phyloP scores from a whole-genome alignment of 2,329 filamentous ascomycete species.

The Apiospora koreana region DNA sequence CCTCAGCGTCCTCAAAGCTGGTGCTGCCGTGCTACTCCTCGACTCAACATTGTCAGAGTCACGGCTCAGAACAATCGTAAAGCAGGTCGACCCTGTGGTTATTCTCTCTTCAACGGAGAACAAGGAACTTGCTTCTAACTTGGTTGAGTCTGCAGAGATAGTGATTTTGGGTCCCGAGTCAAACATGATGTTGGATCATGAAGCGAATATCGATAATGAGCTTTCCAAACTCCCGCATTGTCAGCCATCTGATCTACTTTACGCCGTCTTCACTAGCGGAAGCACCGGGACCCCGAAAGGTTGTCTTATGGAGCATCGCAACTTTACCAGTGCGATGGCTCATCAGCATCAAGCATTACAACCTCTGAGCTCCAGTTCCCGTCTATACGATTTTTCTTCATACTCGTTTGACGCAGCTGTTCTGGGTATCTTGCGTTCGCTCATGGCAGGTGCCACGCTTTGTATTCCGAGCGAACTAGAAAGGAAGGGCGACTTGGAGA shows the following conservation, averaged over 20 bases:
- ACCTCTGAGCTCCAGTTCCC: not conserved
- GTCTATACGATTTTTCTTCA: slow-evolving; percentile 23
- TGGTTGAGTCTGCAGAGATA: not conserved
- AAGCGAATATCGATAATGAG: too few species aligned
- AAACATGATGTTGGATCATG: not conserved
- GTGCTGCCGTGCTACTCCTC: slow-evolving; percentile 30
- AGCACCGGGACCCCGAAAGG: slow-evolving; percentile 9
- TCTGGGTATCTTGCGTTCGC: slow-evolving; percentile 36
- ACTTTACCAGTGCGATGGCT: slow-evolving; percentile 18
- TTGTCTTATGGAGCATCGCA: slow-evolving; percentile 12
- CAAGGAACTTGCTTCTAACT: not conserved
- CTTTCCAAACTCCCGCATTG: not conserved
- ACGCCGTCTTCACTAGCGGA: slow-evolving; percentile 1
- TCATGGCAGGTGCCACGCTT: slow-evolving; percentile 23
- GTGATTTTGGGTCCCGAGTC: not conserved
- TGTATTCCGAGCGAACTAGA: slow-evolving; percentile 30
- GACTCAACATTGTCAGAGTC: slow-evolving; percentile 25
- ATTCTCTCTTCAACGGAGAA: not conserved
- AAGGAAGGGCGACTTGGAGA: not conserved
- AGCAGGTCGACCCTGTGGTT: not conserved
- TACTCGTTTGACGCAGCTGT: slow-evolving; percentile 41
- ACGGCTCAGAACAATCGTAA: not conserved
- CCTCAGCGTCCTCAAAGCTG: slow-evolving; percentile 34
- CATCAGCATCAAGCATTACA: slow-evolving; percentile 13
- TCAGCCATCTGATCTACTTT: not conserved